Evolutionary conservation across 768 basidiomycete species (phyloP), one percentile per base, ranked within the genome.

Genomic region (Suillus variegatus): DNA sequence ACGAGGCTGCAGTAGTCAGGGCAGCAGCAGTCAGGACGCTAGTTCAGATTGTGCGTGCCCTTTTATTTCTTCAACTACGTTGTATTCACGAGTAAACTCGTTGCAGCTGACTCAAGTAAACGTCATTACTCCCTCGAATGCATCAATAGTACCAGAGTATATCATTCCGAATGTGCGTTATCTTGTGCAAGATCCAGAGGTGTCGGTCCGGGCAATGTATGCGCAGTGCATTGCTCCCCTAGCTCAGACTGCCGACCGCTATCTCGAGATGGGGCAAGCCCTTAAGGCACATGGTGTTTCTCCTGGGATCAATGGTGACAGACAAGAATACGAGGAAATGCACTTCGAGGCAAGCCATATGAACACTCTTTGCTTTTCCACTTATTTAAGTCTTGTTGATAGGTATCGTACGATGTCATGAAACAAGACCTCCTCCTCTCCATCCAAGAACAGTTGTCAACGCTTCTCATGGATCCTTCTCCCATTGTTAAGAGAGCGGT

Each of bases 181-280:
- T 67, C 83, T 99, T 8, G 86, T 91, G 0, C 85, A 87, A 60
- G 97, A 99, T 73, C 81, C 89, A 1, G 95, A 98, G 69, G 84
- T 94, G 0, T 90, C 89, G n/a, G 89, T 91, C 4, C 82, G 97
- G 77, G 77, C 87, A 77, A 80, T 92, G 77, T 89, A 92, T 72
- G 97, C 96, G 0, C 91, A 94, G 69, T 92, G 91, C 68, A 87
- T 99, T 44, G 90, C 90, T 1, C 85, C 88, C 22, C 82, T 99
- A 2, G 95, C 96, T 0, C 91, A 95, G 64, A 93, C 91, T 0
- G 93, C 94, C 2, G 84, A 92, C 63, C 84, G 90, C 49, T 97
- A 95, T 77, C 81, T 99, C 40, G 96, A 99, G 75, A 95, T 98
- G 88, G 91, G 89, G 0, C 94, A 97, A 73, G 92, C 95, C 0